These are phyloP conservation scores for Stentor coeruleus DNA, from an alignment of 73 alveolate genomes.

Conservation along the genomic window DNA sequence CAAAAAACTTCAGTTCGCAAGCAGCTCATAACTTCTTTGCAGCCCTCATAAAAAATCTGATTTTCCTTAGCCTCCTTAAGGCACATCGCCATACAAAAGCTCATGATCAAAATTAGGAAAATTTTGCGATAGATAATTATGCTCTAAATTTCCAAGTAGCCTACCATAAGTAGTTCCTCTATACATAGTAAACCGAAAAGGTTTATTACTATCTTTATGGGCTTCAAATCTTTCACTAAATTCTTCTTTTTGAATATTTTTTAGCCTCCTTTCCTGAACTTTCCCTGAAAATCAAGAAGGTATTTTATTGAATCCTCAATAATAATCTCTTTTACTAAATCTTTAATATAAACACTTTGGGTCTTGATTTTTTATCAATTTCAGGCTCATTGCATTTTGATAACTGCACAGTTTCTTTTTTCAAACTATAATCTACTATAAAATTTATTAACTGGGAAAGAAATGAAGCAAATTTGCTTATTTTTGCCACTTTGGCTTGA, in stretches of 20 bases:
- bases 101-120: constrained; percentile 4
- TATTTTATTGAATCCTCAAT: not conserved
- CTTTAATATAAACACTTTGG: not conserved
- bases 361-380: not conserved
- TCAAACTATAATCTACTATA: not conserved
- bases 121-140: not conserved
- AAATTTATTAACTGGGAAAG: not conserved
- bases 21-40: not conserved
- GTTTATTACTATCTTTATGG: too few species aligned
- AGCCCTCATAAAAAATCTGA: not conserved
- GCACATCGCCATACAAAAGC: not conserved
- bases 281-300: too few species aligned
- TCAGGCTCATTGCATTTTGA: constrained; percentile 10
- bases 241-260: not conserved
- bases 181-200: too few species aligned
- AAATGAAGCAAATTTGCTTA: not conserved
- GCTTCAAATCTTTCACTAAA: not conserved
- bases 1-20: constrained; percentile 9
- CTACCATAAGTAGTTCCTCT: too few species aligned
- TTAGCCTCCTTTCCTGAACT: too few species aligned
- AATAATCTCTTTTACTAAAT: not conserved
- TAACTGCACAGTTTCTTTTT: not conserved
- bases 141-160: too few species aligned
- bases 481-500: not conserved
- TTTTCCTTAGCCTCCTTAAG: not conserved